phyloP scores from a whole-genome alignment of 2,329 filamentous ascomycete genomes.

The Colletotrichum godetiae region DNA sequence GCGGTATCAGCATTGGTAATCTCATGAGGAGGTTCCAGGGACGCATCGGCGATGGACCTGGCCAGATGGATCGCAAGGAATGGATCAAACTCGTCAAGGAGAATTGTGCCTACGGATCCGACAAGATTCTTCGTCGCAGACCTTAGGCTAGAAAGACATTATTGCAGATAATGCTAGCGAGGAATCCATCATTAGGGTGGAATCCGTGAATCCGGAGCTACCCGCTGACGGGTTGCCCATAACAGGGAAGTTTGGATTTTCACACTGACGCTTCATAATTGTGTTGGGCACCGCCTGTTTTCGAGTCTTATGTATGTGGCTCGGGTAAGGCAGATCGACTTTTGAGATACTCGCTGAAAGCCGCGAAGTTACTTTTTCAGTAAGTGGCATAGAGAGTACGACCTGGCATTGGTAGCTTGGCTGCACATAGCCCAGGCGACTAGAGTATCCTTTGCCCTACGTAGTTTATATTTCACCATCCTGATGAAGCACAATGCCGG shows the following conservation, averaged over 20 bases:
- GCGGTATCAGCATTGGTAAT: constrained; percentile 65
- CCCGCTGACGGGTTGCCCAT: neutral
- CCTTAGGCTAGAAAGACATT: constrained; percentile 39
- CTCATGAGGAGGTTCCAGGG: constrained; percentile 66
- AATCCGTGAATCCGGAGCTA: neutral
- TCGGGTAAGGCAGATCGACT: too few relatives aligned
- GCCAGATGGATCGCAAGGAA: constrained; percentile 62
- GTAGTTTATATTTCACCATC: neutral
- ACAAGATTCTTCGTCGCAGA: constrained; percentile 63
- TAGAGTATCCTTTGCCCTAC: neutral
- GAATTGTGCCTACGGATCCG: constrained; percentile 62
- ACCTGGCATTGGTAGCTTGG: too few relatives aligned
- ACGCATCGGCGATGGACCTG: constrained; percentile 63
- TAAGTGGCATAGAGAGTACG: too few relatives aligned
- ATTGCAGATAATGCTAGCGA: neutral
- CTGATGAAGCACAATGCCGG: too few relatives aligned
- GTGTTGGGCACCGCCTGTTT: too few relatives aligned
- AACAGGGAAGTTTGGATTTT: neutral
- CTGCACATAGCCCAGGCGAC: too few relatives aligned
- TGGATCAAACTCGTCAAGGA: constrained; percentile 71
- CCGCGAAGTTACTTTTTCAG: too few relatives aligned
- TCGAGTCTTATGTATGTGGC: too few relatives aligned
- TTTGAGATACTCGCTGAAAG: too few relatives aligned
- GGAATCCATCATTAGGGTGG: neutral
- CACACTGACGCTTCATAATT: too few relatives aligned